Base-by-base conservation (phyloP, 1,139 yeast species). In the Geotrichum candidum region DNA sequence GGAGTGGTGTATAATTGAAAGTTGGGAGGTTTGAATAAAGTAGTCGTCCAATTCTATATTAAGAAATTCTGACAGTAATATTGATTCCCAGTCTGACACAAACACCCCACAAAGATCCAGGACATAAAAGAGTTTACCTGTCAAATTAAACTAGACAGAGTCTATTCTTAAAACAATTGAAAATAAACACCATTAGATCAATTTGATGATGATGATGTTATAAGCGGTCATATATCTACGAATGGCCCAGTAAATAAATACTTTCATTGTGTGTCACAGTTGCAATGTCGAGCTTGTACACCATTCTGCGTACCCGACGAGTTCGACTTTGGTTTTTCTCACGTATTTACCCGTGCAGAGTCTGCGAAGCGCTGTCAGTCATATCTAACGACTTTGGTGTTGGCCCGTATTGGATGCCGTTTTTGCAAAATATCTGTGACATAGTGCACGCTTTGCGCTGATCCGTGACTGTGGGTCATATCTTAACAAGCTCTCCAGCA, bases 391-490 rank as follows among this genome's bases (percentile, higher is more conserved):
- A 3, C 22, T 25, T 54, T 15, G 52, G 25, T 15, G 22, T 23
- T 15, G n/a, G 27, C 38, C 23, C 51, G 13, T 41, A 11, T 23
- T 54, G 11, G 51, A 22, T 27, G 35, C 18, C 31, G 15, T 35
- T n/a, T 46, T 38, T 29, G 29, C 23, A 48, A 55, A 55, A 22
- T 55, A 55, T 5, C 15, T 25, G 46, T 55, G 58, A 11, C 25
- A 15, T 10, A 22, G 46, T 31, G 58, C 58, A 9, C 33, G 29
- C 31, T 55, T 55, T 4, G 58, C 58, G 33, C 58, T 55, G 11
- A 55, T n/a, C n/a, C 58, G 27, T 4, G 18, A 1, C 13, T 6
- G 5, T 5, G 52, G 58, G 50, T 48, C 52, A 29, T 55, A 55
- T 15, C 13, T 22, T 23, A 55, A 48, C 10, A 55, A 22, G 7